phyloP scores from a whole-genome alignment of 495 filamentous ascomycete species.

The Aspergillus nanangensis region DNA sequence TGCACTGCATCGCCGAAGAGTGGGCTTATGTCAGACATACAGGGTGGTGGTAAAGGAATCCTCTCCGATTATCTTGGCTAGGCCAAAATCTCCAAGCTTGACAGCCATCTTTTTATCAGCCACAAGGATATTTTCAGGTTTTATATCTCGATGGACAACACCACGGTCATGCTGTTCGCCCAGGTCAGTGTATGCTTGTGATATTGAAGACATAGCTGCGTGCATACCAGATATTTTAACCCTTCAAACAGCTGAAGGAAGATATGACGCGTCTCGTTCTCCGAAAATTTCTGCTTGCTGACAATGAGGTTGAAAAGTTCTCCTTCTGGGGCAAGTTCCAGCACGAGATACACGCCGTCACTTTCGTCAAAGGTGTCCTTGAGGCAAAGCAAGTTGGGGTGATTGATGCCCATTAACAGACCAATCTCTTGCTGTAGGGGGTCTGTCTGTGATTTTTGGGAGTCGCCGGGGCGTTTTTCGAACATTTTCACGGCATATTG shows the following conservation, averaged over 20 bases:
- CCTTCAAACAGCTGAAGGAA: conserved; percentile 92
- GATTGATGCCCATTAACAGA: conserved; percentile 91
- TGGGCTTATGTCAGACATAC: conserved; percentile 31
- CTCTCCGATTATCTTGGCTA: conserved; percentile 98
- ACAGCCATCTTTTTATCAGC: conserved; percentile 77
- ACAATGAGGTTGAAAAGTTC: conserved; percentile 96
- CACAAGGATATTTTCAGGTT: conserved; percentile 96
- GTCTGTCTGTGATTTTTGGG: conserved; percentile 77
- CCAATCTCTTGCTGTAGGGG: conserved; percentile 93
- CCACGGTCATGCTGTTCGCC: conserved; percentile 83
- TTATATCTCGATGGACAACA: conserved; percentile 97
- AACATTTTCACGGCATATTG: conserved; percentile 94
- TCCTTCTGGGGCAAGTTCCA: conserved; percentile 88
- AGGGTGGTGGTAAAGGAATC: conserved; percentile 97
- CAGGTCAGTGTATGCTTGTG: conserved; percentile 28
- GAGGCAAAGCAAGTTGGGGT: conserved; percentile 90
- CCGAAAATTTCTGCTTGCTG: conserved; percentile 78
- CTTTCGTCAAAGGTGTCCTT: conserved; percentile 94
- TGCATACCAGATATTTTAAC: conserved; percentile 86
- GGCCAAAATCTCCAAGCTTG: conserved; percentile 94
- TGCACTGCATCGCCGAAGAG: background rate
- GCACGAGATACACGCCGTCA: conserved; percentile 84
- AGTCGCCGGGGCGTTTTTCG: conserved; percentile 70
- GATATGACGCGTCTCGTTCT: conserved; percentile 76
- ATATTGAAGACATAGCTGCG: conserved; percentile 16